Evolutionary conservation across 306 rosid genomes (phyloP).

Genomic region (Gleditsia sinensis): DNA sequence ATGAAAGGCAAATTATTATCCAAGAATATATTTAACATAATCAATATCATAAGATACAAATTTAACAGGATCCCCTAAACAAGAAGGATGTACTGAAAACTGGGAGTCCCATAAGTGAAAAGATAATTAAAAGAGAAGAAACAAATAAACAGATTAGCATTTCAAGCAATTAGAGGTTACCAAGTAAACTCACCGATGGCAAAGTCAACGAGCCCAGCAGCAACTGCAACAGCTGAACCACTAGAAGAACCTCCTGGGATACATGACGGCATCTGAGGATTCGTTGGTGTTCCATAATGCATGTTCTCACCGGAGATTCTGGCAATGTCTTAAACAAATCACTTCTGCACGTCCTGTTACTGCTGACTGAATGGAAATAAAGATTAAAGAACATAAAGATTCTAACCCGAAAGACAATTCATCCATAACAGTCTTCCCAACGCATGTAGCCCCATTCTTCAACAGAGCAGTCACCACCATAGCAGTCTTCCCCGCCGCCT

Average conservation of each 20-base stretch:
- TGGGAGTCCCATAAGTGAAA: neutral
- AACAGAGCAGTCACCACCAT: slow-evolving; percentile 56
- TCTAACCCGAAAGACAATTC: slow-evolving; percentile 70
- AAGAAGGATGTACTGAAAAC: neutral
- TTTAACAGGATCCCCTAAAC: neutral
- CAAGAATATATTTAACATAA: slow-evolving; percentile 1
- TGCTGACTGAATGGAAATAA: neutral
- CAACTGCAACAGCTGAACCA: slow-evolving; percentile 85
- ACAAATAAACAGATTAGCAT: neutral
- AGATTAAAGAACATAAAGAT: neutral
- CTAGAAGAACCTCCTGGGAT: slow-evolving; percentile 78
- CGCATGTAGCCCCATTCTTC: slow-evolving; percentile 64
- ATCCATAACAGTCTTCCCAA: slow-evolving; percentile 77
- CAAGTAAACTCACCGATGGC: slow-evolving; percentile 57
- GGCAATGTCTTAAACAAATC: slow-evolving; percentile 11
- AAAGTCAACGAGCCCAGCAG: slow-evolving; percentile 69
- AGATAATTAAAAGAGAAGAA: neutral
- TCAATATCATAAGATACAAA: neutral
- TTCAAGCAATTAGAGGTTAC: neutral
- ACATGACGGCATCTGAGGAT: slow-evolving; percentile 54
- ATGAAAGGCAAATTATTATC: neutral
- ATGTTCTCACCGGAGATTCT: slow-evolving; percentile 72
- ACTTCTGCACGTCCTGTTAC: neutral
- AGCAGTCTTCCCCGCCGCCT: slow-evolving; percentile 58
- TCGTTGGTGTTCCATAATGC: slow-evolving; percentile 70